Conservation (phyloP, 2,329 filamentous ascomycete genomes). For the Lasiodiplodia gonubiensis region DNA sequence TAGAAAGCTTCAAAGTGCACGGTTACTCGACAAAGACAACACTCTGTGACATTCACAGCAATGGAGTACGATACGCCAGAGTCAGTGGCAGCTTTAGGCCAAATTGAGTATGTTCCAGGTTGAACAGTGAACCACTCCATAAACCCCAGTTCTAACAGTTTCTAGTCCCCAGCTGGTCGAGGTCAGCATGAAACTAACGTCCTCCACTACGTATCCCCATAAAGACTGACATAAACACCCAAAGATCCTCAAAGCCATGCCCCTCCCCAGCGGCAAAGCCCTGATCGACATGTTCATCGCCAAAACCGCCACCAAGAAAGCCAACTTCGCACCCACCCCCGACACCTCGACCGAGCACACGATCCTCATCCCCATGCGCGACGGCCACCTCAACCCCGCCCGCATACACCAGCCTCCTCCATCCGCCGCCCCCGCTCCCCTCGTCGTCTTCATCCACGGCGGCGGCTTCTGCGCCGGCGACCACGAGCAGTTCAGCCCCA, state of each 20-base stretch:
- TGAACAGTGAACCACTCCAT: too few species aligned
- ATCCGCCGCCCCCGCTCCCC: background rate
- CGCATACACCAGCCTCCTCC: background rate
- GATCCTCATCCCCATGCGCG: conserved; percentile 22
- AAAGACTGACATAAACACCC: background rate
- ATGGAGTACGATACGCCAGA: conserved; percentile 23
- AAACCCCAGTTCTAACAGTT: too few species aligned
- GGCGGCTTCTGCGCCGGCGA: conserved; percentile 21
- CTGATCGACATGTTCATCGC: conserved; percentile 9
- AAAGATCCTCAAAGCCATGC: conserved; percentile 15
- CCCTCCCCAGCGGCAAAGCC: conserved; percentile 2
- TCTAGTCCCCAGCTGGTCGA: conserved; percentile 4
- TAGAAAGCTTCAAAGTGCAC: background rate
- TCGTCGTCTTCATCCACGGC: conserved; percentile 20
- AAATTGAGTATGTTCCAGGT: background rate
- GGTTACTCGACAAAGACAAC: background rate
- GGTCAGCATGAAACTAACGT: background rate
- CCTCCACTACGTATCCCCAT: background rate
- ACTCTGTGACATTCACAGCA: background rate
- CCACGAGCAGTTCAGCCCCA: conserved; percentile 7
- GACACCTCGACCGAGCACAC: conserved; percentile 13
- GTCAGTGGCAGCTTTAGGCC: conserved; percentile 3
- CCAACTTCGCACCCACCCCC: background rate
- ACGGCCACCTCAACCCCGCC: conserved; percentile 10
- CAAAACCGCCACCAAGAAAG: background rate